phyloP scores from a whole-genome alignment of 2,329 filamentous ascomycete species.

The Talaromyces funiculosus region DNA sequence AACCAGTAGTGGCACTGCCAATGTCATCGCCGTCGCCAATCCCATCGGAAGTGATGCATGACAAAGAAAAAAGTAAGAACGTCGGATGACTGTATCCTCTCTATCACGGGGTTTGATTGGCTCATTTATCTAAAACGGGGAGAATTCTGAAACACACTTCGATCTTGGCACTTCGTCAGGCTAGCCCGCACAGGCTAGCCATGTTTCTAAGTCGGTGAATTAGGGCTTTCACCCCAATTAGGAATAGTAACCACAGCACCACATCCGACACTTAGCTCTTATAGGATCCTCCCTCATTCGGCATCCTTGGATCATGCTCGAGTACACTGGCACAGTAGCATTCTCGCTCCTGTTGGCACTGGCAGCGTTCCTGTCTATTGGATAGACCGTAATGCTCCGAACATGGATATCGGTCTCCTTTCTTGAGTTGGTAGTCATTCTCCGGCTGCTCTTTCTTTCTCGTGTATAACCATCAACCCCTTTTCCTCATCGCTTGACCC shows the following conservation, averaged over 20 bases:
- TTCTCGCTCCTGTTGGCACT: neutral
- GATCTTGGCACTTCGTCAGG: neutral
- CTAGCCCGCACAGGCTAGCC: neutral
- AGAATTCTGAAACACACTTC: slow-evolving; percentile 2
- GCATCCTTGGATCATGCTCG: neutral
- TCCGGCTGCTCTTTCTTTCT: neutral
- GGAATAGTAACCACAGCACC: neutral
- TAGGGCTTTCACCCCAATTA: neutral
- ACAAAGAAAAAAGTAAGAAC: neutral
- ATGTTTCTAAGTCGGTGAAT: neutral
- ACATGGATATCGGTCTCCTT: neutral
- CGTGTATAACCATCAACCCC: neutral
- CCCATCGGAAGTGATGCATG: neutral
- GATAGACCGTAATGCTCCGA: neutral
- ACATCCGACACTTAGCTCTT: neutral
- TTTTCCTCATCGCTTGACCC: neutral
- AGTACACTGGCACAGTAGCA: neutral
- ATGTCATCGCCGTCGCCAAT: neutral
- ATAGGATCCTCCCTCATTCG: neutral
- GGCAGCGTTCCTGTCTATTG: neutral
- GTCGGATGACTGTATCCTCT: neutral
- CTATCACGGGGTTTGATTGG: neutral
- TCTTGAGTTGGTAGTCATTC: neutral
- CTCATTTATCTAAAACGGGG: neutral
- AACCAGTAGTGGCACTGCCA: neutral